phyloP scores from a whole-genome alignment of 768 basidiomycete species.

The Lactarius quietus region DNA sequence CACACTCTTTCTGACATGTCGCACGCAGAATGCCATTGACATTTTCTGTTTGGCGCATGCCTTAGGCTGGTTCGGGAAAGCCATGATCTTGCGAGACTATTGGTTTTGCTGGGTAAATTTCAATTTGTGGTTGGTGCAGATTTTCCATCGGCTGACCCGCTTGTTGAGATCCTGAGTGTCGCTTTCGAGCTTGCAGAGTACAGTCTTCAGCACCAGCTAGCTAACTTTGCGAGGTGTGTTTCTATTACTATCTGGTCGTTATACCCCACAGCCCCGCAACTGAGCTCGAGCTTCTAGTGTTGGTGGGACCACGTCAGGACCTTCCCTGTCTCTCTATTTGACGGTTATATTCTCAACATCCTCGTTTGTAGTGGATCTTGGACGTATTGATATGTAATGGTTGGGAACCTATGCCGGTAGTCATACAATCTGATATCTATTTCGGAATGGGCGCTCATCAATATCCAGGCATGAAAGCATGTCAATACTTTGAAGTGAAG shows the following conservation, averaged over 20 bases:
- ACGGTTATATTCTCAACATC: constrained; percentile 13
- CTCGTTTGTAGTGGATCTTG: constrained; percentile 63
- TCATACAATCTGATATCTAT: constrained; percentile 27
- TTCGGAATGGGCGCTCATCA: constrained; percentile 24
- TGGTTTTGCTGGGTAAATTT: constrained; percentile 87
- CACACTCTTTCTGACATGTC: constrained; percentile 4
- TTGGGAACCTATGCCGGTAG: constrained; percentile 73
- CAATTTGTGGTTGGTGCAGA: constrained; percentile 4
- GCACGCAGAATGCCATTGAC: constrained; percentile 66
- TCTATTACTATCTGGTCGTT: constrained; percentile 19
- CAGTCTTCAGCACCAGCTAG: constrained; percentile 80
- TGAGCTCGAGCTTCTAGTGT: constrained; percentile 46
- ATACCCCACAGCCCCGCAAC: constrained; percentile 22
- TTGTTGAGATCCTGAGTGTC: constrained; percentile 69
- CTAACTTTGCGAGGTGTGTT: constrained; percentile 80
- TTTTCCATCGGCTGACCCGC: constrained; percentile 22
- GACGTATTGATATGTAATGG: constrained; percentile 90
- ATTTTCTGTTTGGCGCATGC: constrained; percentile 85
- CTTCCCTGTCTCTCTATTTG: constrained; percentile 12
- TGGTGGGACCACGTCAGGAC: constrained; percentile 88
- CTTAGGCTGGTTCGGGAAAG: constrained; percentile 89
- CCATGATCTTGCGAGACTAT: constrained; percentile 84
- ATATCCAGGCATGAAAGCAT: constrained; percentile 75
- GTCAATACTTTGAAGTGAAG: constrained; percentile 82
- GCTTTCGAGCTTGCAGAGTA: constrained; percentile 90